Evolutionary conservation across 1,284 basidiomycete species (phyloP), one percentile per base, ranked within the genome.

Genomic region (Naganishia albida): DNA sequence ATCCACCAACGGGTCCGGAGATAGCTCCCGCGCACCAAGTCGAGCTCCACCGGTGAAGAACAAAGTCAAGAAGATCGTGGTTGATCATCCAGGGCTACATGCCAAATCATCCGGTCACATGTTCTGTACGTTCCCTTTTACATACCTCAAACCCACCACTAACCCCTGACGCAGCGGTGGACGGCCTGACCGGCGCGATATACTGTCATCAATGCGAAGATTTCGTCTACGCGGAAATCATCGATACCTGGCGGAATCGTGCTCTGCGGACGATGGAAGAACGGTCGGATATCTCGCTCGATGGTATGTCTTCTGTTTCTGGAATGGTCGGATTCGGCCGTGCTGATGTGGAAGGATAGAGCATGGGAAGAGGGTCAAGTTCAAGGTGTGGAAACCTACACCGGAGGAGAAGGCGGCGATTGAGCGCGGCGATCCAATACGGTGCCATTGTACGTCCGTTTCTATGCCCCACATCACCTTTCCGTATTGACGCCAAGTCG

Each of bases 141-240:
- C 12, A 44, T 25, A 16, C 20, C 30, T 26, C 49, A 30, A 15
- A 26, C 26, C 6, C 3, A 15, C 13, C 16, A 8, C 26, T 46
- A 3, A 7, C 46, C 10, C 23, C 16, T 28, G 15, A 51, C 16
- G 30, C 68, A 88, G 87, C 83, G 64, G 81, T 82, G 23, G 87
- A 88, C 71, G 79, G 83, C 2, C 80, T 80, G 46, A 81, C 85
- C 0, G 87, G 87, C 2, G 78, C 81, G 1, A 78, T 88, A 4
- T 88, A 82, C 71, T 88, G 87, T 72, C 72, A 76, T 12, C 78
- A 79, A 44, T 88, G 87, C 73, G 81, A 84, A 59, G 86, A 88
- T 72, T 83, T 85, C 62, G 79, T 86, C 39, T 84, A 84, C 56
- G 78, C 85, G 64, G 73, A 80, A 30, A 71, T 71, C 1, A 76